A percentile compares a stretch with the other conserved stretches of the same genome.
phyloP scores from a whole-genome alignment of 73 alveolate genomes.

The Paramecium sexaurelia region DNA sequence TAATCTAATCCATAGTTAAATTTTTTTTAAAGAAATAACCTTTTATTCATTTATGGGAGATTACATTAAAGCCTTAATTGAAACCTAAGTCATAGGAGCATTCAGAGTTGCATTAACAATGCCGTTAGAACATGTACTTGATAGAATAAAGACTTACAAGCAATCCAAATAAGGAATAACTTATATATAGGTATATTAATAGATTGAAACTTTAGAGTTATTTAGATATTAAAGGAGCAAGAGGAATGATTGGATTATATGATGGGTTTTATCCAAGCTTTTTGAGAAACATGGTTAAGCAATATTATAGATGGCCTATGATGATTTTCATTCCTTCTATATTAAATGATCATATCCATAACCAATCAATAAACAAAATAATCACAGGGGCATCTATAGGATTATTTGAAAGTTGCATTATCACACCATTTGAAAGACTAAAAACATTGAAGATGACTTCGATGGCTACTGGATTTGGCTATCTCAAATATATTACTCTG shows the following conservation, averaged over 20 bases:
- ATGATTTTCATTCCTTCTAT: conserved; percentile 23
- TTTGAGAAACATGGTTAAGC: conserved; percentile 10
- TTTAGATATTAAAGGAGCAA: background rate
- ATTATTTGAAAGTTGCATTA: conserved; percentile 36
- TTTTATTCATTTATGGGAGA: background rate
- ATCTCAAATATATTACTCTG: background rate
- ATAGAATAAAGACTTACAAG: conserved; percentile 36
- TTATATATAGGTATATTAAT: background rate
- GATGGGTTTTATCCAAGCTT: conserved; percentile 53
- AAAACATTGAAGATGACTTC: conserved; percentile 44
- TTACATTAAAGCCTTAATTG: conserved; percentile 38
- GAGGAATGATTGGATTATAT: conserved; percentile 23
- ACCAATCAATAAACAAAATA: background rate
- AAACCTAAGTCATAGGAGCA: conserved; percentile 39
- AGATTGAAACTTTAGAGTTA: background rate
- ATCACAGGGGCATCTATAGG: conserved; percentile 29
- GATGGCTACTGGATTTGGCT: background rate
- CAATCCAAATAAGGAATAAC: background rate
- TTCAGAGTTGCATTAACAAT: conserved; percentile 10
- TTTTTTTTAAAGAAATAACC: background rate
- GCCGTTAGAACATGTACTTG: conserved; percentile 44
- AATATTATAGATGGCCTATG: conserved; percentile 54
- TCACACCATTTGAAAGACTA: conserved; percentile 45
- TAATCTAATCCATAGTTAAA: background rate
- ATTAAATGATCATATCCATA: background rate